Evolutionary conservation across 768 basidiomycete genomes (phyloP), one percentile per base, ranked within the genome.

Genomic region (Calocera viscosa): DNA sequence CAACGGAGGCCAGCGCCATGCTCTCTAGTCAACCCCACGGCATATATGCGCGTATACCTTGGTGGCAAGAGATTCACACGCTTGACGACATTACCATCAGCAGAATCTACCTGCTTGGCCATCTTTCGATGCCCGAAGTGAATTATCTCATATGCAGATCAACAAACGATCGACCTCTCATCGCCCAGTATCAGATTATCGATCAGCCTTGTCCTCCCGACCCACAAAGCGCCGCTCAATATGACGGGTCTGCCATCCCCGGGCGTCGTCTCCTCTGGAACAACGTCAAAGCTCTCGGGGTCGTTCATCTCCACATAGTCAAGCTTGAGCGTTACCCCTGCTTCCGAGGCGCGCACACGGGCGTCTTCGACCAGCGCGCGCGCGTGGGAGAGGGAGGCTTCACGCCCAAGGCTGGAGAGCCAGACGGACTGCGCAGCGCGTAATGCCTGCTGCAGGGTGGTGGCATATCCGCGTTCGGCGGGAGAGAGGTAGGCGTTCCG

Each of bases 261-360:
- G 33, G 71, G 69, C 24, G 68, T 65, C 75, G 74, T 68, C 74
- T 70, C 70, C 5, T 71, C 71, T 19, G 19, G 16, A 2, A 94
- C 67, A 1, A 83, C 78, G 24, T 88, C 85, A 70, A 98, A 90
- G 63, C 84, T 87, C 28, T 83, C 79, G 47, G 87, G 80, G 72
- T 93, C 85, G 74, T 95, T 98, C 77, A 97, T 82, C 76, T 92
- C 86, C 70, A 99, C 77, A 73, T 97, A 98, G 73, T 97, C 94
- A 69, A 89, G 72, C 71, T 77, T 79, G 69, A 95, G 75, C 2
- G 82, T 78, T 2, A 90, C 83, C 8, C 74, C 74, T 12, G 73
- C 66, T 33, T 68, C 71, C 65, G 69, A 65, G 40, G 72, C 72
- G 33, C 66, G 35, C 7, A 38, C 19, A 19, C 47, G 53, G 16